Base-by-base conservation (phyloP, 441 rosid species). In the Jatropha podagrica region DNA sequence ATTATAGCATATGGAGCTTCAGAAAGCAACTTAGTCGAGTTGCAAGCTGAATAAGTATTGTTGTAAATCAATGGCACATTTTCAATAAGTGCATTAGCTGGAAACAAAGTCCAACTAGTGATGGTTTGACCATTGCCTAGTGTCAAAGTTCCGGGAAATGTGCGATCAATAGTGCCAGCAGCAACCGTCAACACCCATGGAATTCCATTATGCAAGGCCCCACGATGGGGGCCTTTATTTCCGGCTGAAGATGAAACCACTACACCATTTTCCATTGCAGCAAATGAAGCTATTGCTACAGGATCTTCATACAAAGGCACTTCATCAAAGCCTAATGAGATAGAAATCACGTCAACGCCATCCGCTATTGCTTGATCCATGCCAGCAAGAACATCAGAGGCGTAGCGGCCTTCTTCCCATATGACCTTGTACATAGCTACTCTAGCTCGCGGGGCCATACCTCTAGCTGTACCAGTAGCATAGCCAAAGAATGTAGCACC, bases 151-250 rank as follows among this genome's bases (percentile, higher is more conserved):
- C 85, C 86, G 0, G 84, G 83, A 37, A 81, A 88, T 17, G 79
- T 77, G 13, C 88, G 87, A 64, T 86, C 90, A 15, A 88, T 74
- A 18, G 86, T 83, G 23, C 90, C 88, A 0, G 90, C 89, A 60
- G 86, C 88, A 32, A 88, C 90, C 0, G 92, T 86, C 52, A 85
- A 42, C 23, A 76, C 70, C 90, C 90, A 88, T 8, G 90, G 92
- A 60, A 83, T 82, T 23, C 89, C 92, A 67, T 86, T 88, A 70
- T 84, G 86, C 78, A 87, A 64, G n/a, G 60, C 78, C 37, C 85
- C 85, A 5, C 72, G 71, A 11, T 0, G 3, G 17, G 84, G 82
- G 10, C 89, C 88, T 0, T 0, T 42, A 69, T 88, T 88, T 74
- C 92, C 92, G 10, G 90, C 90, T 8, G 92, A 75, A 44, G 88